phyloP scores from a whole-genome alignment of 2,329 filamentous ascomycete genomes.

The Cercospora zeina region DNA sequence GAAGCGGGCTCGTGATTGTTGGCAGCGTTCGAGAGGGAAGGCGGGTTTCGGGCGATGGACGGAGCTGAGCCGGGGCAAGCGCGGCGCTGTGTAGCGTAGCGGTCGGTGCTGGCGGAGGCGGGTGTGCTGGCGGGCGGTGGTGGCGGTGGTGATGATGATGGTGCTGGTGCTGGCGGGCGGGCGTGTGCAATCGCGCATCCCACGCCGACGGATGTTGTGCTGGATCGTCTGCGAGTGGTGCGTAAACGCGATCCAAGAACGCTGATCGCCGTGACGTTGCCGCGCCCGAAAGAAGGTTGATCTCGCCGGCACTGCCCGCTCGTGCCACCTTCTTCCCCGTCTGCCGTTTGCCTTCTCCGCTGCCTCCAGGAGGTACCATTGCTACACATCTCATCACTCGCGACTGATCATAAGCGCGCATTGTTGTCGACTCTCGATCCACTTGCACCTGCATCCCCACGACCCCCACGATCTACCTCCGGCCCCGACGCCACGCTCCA shows the following conservation, averaged over 20 bases:
- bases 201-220: neutral
- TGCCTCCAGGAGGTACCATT: no score
- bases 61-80: neutral
- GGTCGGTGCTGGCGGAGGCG: neutral
- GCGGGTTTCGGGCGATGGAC: neutral
- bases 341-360: neutral
- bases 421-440: neutral
- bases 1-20: neutral
- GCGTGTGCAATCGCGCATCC: neutral
- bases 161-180: neutral
- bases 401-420: neutral
- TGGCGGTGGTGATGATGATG: neutral
- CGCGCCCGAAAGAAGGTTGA: neutral
- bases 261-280: slow-evolving; percentile 2
- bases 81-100: neutral
- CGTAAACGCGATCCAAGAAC: neutral
- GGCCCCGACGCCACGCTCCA: neutral
- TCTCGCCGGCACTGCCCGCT: neutral
- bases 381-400: no score
- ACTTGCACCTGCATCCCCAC: neutral
- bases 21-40: no score
- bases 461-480: no score
- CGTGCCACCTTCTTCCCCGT: neutral
- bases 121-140: no score
- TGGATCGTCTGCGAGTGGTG: neutral